Percentiles rank a stretch among this genome's conserved stretches.
Conservation (phyloP, 1,139 yeast species). For the Candida mesenterica region DNA sequence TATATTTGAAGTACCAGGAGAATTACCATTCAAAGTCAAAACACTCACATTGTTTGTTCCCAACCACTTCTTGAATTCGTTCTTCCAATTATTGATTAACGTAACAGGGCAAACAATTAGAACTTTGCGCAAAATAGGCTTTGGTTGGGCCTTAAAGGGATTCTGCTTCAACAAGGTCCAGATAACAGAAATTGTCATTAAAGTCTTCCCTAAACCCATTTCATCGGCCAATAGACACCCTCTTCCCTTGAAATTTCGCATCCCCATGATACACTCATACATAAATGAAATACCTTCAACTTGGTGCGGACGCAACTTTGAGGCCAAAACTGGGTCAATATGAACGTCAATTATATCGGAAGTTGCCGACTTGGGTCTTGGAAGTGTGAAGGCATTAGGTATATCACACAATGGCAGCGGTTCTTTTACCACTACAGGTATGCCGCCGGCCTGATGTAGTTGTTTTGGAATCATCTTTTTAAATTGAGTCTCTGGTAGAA, state of each 20-base stretch:
- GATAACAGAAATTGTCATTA: slow-evolving; percentile 77
- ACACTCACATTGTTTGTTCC: slow-evolving; percentile 63
- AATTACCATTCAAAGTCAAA: slow-evolving; percentile 49
- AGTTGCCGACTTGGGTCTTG: slow-evolving; percentile 1
- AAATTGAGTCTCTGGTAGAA: slow-evolving; percentile 1
- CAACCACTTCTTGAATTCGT: slow-evolving; percentile 89
- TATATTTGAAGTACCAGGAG: slow-evolving; percentile 25
- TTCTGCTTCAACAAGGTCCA: slow-evolving; percentile 83
- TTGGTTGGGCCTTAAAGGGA: slow-evolving; percentile 41
- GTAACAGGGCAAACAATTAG: slow-evolving; percentile 92
- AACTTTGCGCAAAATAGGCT: slow-evolving; percentile 52
- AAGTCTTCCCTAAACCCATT: slow-evolving; percentile 95
- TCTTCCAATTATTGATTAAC: slow-evolving; percentile 80
- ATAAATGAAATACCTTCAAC: slow-evolving; percentile 77
- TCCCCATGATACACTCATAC: slow-evolving; percentile 80
- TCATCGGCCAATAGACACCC: slow-evolving; percentile 94
- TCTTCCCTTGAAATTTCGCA: slow-evolving; percentile 41
- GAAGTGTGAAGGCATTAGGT: slow-evolving; percentile 1
- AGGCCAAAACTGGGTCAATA: slow-evolving; percentile 64
- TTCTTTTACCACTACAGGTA: background rate
- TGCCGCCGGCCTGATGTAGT: too few species aligned
- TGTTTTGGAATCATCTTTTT: slow-evolving; percentile 3
- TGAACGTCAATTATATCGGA: slow-evolving; percentile 14
- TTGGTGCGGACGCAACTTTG: slow-evolving; percentile 75
- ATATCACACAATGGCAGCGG: background rate